These are phyloP conservation scores for Saccharata proteae DNA, from an alignment of 2,329 filamentous ascomycete species.

Conservation along the genomic window DNA sequence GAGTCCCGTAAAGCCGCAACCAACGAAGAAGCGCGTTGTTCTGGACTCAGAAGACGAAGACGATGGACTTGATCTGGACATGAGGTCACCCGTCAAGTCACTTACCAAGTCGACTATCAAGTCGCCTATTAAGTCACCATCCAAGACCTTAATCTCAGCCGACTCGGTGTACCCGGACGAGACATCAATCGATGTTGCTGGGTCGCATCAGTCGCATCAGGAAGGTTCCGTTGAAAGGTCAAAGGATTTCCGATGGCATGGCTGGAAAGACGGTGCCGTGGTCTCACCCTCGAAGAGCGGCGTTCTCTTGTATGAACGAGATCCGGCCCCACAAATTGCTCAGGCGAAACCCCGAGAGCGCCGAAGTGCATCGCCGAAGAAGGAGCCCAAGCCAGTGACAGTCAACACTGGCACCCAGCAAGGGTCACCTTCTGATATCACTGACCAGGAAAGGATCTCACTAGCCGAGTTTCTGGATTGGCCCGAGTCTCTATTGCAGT, in stretches of 20 bases:
- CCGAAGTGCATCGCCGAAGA: no score
- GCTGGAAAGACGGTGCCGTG: conserved; percentile 2
- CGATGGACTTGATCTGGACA: conserved; percentile 1
- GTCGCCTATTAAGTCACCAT: not conserved
- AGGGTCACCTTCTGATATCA: no score
- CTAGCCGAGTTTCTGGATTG: no score
- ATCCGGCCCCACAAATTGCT: no score
- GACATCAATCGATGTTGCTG: not conserved
- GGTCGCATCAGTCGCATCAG: not conserved
- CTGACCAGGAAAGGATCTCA: no score
- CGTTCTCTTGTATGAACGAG: no score
- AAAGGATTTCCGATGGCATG: conserved; percentile 5
- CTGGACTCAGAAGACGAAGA: conserved; percentile 7
- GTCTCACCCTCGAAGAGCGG: no score
- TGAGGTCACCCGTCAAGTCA: not conserved
- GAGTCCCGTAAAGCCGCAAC: conserved; percentile 2
- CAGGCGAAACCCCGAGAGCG: no score
- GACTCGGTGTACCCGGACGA: no score
- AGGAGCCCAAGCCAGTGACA: no score
- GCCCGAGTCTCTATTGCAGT: no score
- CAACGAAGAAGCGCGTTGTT: conserved; percentile 5
- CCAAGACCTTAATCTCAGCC: not conserved
- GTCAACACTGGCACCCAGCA: no score
- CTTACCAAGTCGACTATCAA: not conserved
- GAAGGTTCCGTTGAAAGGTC: not conserved